Conservation (phyloP, 805 yeast genomes). For the Yarrowia porcina region DNA sequence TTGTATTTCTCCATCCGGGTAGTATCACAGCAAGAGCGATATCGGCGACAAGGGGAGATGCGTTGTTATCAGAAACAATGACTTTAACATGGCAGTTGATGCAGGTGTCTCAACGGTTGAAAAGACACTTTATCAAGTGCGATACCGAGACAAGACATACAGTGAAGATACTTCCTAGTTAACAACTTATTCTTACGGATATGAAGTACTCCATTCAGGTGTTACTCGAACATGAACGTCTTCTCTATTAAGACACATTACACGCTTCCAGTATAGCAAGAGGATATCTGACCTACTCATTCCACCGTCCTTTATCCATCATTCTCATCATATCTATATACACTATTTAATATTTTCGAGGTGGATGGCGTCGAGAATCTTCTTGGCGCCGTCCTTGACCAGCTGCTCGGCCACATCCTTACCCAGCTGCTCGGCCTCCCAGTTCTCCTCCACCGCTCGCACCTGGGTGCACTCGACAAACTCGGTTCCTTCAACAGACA, state of each 20-base stretch:
- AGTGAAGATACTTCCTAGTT: no score
- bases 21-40: background rate
- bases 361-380: constrained; percentile 75
- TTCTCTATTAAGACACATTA: no score
- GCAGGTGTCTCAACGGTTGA: background rate
- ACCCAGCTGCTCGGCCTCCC: constrained; percentile 73
- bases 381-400: constrained; percentile 74
- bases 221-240: no score
- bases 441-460: constrained; percentile 42
- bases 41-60: constrained; percentile 15
- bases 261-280: no score
- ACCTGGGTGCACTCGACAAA: constrained; percentile 57
- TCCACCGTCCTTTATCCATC: background rate
- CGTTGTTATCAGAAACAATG: constrained; percentile 9
- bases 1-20: background rate
- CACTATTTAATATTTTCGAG: constrained; percentile 29
- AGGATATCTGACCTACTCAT: no score
- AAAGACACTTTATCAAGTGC: no score
- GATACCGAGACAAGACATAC: no score
- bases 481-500: constrained; percentile 76
- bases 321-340: no score
- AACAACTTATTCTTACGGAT: no score
- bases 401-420: constrained; percentile 61
- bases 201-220: no score
- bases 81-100: background rate